Conservation (phyloP, 2,329 filamentous ascomycete genomes). For the Calonectria hawksworthii region DNA sequence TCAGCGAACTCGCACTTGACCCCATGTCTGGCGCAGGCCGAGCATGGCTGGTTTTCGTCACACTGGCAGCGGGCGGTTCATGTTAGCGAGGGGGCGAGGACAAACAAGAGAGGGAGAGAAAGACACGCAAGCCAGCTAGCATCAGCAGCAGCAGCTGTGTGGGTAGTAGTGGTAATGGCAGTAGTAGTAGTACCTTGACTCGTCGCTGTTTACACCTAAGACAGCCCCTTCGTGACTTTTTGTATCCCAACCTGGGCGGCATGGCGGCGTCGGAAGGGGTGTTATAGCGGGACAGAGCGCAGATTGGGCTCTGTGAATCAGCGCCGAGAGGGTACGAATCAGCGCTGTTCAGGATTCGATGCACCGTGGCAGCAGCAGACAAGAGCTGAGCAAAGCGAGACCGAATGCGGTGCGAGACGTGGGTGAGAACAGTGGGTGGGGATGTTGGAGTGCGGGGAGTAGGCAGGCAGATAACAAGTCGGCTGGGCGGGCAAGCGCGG, state of each 20-base stretch:
- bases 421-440: constrained; percentile 1
- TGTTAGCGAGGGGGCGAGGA: neutral
- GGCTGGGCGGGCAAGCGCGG: neutral
- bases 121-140: neutral
- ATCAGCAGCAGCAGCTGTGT: neutral
- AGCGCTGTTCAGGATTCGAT: neutral
- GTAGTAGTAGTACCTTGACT: constrained; percentile 49
- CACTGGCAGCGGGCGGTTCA: constrained; percentile 44
- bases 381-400: constrained; percentile 3
- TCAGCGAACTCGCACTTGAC: constrained; percentile 50
- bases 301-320: too few species aligned
- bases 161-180: neutral
- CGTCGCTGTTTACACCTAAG: constrained; percentile 53
- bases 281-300: too few species aligned
- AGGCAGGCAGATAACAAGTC: neutral
- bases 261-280: neutral
- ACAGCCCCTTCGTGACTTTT: constrained; percentile 53
- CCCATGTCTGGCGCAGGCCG: constrained; percentile 53
- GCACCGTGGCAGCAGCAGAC: neutral
- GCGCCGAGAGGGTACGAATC: too few species aligned
- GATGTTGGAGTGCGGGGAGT: neutral
- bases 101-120: neutral
- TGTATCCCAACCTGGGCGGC: constrained; percentile 51
- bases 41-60: constrained; percentile 55
- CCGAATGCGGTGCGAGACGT: constrained; percentile 5